Evolutionary conservation across 768 basidiomycete genomes (phyloP), one percentile per base, ranked within the genome.

Genomic region (Dacryopinax spathularia): DNA sequence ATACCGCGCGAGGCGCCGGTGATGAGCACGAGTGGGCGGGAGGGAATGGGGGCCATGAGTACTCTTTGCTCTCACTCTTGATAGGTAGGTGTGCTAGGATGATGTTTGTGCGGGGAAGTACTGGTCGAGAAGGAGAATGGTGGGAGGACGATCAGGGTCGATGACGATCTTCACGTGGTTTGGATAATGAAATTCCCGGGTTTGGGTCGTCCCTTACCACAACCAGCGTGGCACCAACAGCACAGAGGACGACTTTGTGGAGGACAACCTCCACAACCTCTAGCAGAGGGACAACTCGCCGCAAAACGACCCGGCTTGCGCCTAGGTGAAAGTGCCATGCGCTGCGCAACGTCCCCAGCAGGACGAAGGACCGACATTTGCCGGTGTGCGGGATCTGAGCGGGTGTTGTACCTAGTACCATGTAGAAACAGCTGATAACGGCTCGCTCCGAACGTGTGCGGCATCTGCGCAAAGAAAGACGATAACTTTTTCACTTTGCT

Each of bases 1-100:
- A 96, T 85, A 2, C 85, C 85, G 69, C 80, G 78, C 63, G 89
- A 93, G 20, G 89, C 92, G 62, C 94, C 93, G 64, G 92, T 89
- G 67, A 95, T 79, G 62, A 93, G 72, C 33, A 93, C 78, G 62
- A 88, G 82, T 3, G 85, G 84, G 65, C 76, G 80, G 15, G 39
- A 25, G 18, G 33, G 63, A 13, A 44, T 60, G 36, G 70, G 48
- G 25, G 48, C 48, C 48, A 56, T 56, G 15, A 29, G 48, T n/a
- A n/a, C n/a, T n/a, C n/a, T n/a, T n/a, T n/a, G n/a, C n/a, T n/a
- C n/a, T n/a, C n/a, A n/a, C n/a, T n/a, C n/a, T n/a, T n/a, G n/a
- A n/a, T n/a, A n/a, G 39, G 39, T 7, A 18, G 22, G 16, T 41
- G 39, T 41, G 22, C 39, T 18, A 22, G 6, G 18, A 15, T 6